Base-by-base conservation (phyloP, 1,284 basidiomycete species). In the Rhodotorula sp. region DNA sequence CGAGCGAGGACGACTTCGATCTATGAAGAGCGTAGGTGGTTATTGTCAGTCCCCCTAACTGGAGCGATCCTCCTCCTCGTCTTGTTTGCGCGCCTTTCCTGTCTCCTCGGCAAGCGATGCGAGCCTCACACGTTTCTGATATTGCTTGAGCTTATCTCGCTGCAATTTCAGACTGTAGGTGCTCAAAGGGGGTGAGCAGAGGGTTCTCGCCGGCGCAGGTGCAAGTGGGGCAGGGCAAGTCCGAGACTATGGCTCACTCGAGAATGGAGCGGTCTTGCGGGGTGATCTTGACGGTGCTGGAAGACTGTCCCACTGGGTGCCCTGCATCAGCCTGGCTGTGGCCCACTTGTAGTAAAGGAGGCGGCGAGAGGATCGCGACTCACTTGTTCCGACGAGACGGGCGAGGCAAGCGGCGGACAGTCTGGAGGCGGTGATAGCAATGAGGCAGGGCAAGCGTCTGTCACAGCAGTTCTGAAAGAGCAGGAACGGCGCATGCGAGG, bases 71-170 rank as follows among this genome's bases (percentile, higher is more conserved):
- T 10, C 18, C 45, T 46, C 45, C 45, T 17, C 18, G 46, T 17
- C 18, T 17, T 15, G 7, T 12, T 48, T 49, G 48, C 48, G 1
- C 48, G 48, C 48, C 5, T 10, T 2, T 20, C 48, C 20, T 49
- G 5, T 10, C 18, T 20, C 15, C n/a, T n/a, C 48, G 48, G 48
- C 20, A 22, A 10, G 24, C 20, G 48, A 10, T 20, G 22, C 48
- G 37, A 7, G 62, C 72, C 85, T 53, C 72, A 92, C 95, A 85
- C 90, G 89, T 83, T 89, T 92, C 86, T 95, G 94, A 79, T 98
- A 99, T 80, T 95, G 93, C 80, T 87, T 90, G 72, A 99, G 84
- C 80, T 95, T 95, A 82, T 99, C 96, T 57, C 96, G 86, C 81
- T 99, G 95, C 61, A 96, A 82, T 82, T 99, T 99, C 75, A 99